These are phyloP conservation scores for Chrysoporthe deuterocubensis DNA, from an alignment of 2,329 filamentous ascomycete species.

Conservation along the genomic window DNA sequence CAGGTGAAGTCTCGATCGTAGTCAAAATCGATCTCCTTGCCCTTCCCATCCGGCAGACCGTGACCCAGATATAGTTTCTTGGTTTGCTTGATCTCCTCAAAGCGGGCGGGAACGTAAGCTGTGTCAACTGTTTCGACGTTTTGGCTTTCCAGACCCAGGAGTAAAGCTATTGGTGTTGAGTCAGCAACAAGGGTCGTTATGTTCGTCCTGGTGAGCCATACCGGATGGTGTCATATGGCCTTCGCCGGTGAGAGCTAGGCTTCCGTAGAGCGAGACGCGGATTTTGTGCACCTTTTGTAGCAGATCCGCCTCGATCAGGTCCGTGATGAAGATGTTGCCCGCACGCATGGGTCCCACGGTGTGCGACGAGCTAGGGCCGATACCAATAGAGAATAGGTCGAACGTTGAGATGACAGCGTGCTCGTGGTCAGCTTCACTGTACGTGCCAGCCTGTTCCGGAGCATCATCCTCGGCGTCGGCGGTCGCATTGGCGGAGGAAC, in stretches of 20 bases:
- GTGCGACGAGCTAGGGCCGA: constrained; percentile 56
- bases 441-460: constrained; percentile 41
- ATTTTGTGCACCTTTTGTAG: constrained; percentile 51
- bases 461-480: neutral
- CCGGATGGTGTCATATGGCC: constrained; percentile 55
- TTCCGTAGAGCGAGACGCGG: constrained; percentile 53
- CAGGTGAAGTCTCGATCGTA: constrained; percentile 54
- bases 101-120: constrained; percentile 50
- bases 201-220: neutral
- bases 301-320: constrained; percentile 50
- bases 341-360: constrained; percentile 57
- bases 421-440: constrained; percentile 54
- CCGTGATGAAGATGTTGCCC: constrained; percentile 55
- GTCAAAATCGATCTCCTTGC: constrained; percentile 52
- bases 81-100: constrained; percentile 49
- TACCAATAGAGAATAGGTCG: constrained; percentile 56
- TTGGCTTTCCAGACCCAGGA: constrained; percentile 54
- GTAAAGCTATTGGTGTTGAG: constrained; percentile 39
- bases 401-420: constrained; percentile 58
- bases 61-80: constrained; percentile 51
- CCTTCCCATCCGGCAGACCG: constrained; percentile 44
- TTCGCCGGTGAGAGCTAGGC: constrained; percentile 54
- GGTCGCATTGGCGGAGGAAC: constrained; percentile 2
- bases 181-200: neutral
- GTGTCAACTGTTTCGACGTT: constrained; percentile 56